These are phyloP conservation scores for Penicillium subrubescens DNA, from an alignment of 495 filamentous ascomycete species.

Conservation along the genomic window DNA sequence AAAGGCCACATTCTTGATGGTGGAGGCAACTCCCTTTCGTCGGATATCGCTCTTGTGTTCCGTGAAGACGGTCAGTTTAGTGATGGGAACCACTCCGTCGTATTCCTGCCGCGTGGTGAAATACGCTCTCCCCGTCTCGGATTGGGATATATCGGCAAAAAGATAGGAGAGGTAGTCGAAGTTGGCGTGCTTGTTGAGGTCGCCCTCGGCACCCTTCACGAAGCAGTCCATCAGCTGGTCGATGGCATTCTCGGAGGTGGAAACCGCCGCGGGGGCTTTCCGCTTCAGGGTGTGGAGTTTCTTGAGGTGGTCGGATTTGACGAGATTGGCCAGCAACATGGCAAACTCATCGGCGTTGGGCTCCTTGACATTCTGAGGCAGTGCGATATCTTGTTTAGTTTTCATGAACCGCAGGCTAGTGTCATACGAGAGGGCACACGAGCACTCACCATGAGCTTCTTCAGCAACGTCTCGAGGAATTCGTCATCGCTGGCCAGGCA, in stretches of 20 bases:
- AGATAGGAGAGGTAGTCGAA: constrained; percentile 93
- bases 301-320: constrained; percentile 73
- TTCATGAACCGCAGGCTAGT: neutral
- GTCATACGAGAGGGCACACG: neutral
- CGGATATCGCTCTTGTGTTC: constrained; percentile 79
- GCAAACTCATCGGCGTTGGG: constrained; percentile 80
- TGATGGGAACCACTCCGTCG: constrained; percentile 76
- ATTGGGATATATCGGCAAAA: constrained; percentile 89
- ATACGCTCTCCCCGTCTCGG: constrained; percentile 71
- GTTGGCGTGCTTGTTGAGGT: constrained; percentile 81
- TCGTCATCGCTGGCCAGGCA: constrained; percentile 74
- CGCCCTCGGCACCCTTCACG: constrained; percentile 80
- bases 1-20: constrained; percentile 84
- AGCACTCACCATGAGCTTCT: constrained; percentile 71
- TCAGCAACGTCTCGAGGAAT: constrained; percentile 74
- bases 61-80: constrained; percentile 90
- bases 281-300: constrained; percentile 67
- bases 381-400: neutral
- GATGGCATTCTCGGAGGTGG: constrained; percentile 68
- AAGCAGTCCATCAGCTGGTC: constrained; percentile 95
- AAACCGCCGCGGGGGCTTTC: constrained; percentile 59
- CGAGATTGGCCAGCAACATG: constrained; percentile 92
- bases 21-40: constrained; percentile 85
- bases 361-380: constrained; percentile 57
- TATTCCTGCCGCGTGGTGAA: constrained; percentile 73